Percentiles rank a stretch among this genome's conserved stretches.
Conservation (phyloP, 139 green algal species). For the Pleodorina starrii region DNA sequence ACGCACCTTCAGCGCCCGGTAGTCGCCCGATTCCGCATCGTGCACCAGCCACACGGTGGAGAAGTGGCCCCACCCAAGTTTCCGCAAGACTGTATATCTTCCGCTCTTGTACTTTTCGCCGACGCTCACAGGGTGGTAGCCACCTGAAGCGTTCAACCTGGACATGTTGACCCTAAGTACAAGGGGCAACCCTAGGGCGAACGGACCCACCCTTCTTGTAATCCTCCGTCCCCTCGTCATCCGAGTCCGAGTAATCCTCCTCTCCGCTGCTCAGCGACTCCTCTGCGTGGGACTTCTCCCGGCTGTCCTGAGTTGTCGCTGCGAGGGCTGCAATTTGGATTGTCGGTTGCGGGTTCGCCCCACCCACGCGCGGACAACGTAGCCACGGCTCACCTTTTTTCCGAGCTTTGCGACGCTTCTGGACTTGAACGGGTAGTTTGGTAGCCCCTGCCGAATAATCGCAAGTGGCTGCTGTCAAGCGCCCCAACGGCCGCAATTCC, state of each 20-base stretch:
- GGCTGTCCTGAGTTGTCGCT: background rate
- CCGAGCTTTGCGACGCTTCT: slow-evolving; percentile 29
- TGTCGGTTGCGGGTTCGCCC: background rate
- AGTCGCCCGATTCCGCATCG: slow-evolving; percentile 68
- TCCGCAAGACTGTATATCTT: slow-evolving; percentile 93
- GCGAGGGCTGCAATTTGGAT: background rate
- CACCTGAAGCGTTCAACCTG: slow-evolving; percentile 73
- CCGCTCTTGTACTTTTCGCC: slow-evolving; percentile 93
- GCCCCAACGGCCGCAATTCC: background rate
- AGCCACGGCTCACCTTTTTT: slow-evolving; percentile 3
- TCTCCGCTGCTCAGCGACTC: slow-evolving; percentile 72
- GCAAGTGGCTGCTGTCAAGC: background rate
- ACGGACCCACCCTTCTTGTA: slow-evolving; percentile 61
- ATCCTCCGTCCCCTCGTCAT: slow-evolving; percentile 60
- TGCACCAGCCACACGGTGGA: slow-evolving; percentile 97
- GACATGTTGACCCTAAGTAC: background rate
- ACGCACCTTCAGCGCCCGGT: slow-evolving; percentile 68
- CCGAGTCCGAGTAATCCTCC: slow-evolving; percentile 53
- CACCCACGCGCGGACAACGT: background rate
- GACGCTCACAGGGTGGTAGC: slow-evolving; percentile 94
- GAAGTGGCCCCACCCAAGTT: slow-evolving; percentile 99
- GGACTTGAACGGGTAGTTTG: slow-evolving; percentile 21
- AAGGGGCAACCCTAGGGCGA: background rate
- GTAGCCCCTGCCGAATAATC: background rate
- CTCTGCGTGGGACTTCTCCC: slow-evolving; percentile 1